These are phyloP conservation scores for Trichophyton verrucosum DNA, from an alignment of 2,329 filamentous ascomycete species.

Conservation along the genomic window DNA sequence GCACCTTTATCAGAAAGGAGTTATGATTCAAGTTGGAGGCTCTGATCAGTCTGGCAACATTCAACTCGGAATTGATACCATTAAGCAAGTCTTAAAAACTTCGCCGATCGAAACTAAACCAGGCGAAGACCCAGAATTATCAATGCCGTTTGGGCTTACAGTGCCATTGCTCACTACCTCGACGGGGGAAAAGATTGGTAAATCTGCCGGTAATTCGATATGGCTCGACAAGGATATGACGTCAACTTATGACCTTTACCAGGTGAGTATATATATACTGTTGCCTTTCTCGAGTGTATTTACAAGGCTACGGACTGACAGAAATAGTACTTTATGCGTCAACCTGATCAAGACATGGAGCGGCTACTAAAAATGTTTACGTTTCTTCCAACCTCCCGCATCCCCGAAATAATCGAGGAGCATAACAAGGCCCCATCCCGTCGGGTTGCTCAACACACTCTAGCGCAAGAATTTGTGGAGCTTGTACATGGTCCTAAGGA, in stretches of 20 bases:
- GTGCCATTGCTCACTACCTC: slow-evolving; percentile 79
- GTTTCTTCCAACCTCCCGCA: slow-evolving; percentile 62
- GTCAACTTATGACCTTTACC: slow-evolving; percentile 71
- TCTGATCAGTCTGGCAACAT: slow-evolving; percentile 97
- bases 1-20: slow-evolving; percentile 60
- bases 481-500: slow-evolving; percentile 60
- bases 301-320: slow-evolving; percentile 14
- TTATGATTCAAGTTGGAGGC: slow-evolving; percentile 84
- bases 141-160: slow-evolving; percentile 66
- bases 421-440: slow-evolving; percentile 57
- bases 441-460: slow-evolving; percentile 66
- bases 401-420: slow-evolving; percentile 53
- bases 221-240: slow-evolving; percentile 83
- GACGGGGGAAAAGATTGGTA: slow-evolving; percentile 82
- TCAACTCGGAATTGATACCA: slow-evolving; percentile 70
- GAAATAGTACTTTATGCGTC: slow-evolving; percentile 65
- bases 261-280: slow-evolving; percentile 28
- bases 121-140: slow-evolving; percentile 19
- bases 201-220: slow-evolving; percentile 83
- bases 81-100: slow-evolving; percentile 58
- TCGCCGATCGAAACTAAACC: slow-evolving; percentile 25
- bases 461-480: slow-evolving; percentile 71
- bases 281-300: neutral
- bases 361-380: slow-evolving; percentile 79
- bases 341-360: slow-evolving; percentile 69